These are phyloP conservation scores for Lenzites betulinus DNA, from an alignment of 768 basidiomycete genomes.

Conservation along the genomic window DNA sequence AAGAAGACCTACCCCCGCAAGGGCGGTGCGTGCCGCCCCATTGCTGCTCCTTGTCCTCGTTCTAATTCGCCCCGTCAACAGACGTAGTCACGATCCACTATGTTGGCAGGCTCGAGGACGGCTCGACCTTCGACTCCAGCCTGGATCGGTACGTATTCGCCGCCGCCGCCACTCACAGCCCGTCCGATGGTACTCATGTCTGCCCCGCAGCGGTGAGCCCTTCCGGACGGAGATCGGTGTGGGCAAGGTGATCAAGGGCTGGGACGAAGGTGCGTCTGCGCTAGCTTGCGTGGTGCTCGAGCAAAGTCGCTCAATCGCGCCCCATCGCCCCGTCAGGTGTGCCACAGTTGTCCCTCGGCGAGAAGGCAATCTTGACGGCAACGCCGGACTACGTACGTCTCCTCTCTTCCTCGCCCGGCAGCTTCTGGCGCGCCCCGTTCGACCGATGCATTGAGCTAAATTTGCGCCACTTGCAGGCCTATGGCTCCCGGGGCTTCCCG, in stretches of 20 bases:
- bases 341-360: conserved; percentile 70
- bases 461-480: conserved; percentile 48
- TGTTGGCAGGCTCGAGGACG: conserved; percentile 67
- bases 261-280: conserved; percentile 76
- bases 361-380: conserved; percentile 68
- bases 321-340: conserved; percentile 53
- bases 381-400: conserved; percentile 77
- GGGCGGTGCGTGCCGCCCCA: conserved; percentile 56
- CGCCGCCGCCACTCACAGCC: not conserved
- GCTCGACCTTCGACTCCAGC: conserved; percentile 74
- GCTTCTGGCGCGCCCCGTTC: conserved; percentile 31
- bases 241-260: conserved; percentile 85
- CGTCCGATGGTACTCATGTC: not conserved
- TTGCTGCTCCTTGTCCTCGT: conserved; percentile 13
- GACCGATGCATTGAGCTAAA: conserved; percentile 6
- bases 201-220: conserved; percentile 46
- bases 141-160: conserved; percentile 59
- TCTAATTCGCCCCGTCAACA: conserved; percentile 31
- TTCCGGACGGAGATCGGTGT: conserved; percentile 76
- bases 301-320: conserved; percentile 20
- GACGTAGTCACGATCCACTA: conserved; percentile 81
- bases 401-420: not conserved
- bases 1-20: conserved; percentile 61
- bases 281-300: not conserved
- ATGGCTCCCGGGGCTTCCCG: conserved; percentile 73